Conservation (phyloP, 495 filamentous ascomycete species). For the Neurospora intermedia region DNA sequence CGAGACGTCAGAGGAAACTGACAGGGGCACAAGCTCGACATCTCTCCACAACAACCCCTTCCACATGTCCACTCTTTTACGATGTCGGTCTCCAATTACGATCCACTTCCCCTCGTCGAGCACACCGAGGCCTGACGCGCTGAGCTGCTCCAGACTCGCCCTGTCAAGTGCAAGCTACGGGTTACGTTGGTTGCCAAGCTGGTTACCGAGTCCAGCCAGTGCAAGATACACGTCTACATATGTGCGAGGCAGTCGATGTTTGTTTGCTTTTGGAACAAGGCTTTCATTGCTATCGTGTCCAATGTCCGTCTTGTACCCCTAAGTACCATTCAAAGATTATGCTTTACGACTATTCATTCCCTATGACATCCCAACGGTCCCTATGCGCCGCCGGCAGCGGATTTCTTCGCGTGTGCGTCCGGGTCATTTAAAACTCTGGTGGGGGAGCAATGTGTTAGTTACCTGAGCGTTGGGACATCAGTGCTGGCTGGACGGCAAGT, state of each 20-base stretch:
- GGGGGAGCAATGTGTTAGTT: neutral
- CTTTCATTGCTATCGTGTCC: neutral
- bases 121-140: neutral
- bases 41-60: neutral
- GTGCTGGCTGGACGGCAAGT: neutral
- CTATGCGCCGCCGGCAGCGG: neutral
- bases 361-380: neutral
- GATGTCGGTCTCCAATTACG: neutral
- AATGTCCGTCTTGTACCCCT: neutral
- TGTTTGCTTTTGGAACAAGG: neutral
- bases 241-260: neutral
- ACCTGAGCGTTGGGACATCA: neutral
- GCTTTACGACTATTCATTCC: neutral
- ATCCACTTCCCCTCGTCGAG: neutral
- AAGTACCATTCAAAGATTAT: neutral
- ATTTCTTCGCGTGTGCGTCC: neutral
- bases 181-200: neutral
- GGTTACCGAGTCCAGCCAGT: neutral
- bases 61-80: neutral
- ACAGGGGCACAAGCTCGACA: neutral
- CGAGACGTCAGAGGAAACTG: neutral
- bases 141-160: neutral
- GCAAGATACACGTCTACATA: neutral
- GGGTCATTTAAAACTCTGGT: neutral
- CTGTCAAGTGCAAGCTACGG: neutral